Conservation (phyloP, 768 basidiomycete species). For the Termitomyces sp. region DNA sequence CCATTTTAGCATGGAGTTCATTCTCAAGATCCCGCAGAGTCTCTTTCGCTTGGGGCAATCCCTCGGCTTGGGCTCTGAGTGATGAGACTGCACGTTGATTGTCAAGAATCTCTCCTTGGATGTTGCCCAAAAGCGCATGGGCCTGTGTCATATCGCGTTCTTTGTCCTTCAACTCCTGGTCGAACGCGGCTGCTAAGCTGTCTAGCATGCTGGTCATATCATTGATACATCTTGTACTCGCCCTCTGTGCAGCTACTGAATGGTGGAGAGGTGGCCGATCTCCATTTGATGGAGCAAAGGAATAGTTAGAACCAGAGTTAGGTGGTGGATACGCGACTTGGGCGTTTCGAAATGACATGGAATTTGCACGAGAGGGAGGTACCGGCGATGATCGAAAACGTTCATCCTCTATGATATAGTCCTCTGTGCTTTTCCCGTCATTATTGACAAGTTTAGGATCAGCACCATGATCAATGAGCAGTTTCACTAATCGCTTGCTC, state of each 20-base stretch:
- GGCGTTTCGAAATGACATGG: conserved; percentile 71
- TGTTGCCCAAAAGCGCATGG: conserved; percentile 76
- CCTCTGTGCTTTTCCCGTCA: conserved; percentile 96
- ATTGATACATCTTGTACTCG: conserved; percentile 78
- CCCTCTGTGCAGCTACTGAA: conserved; percentile 79
- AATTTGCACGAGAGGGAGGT: conserved; percentile 57
- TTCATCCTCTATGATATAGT: conserved; percentile 98
- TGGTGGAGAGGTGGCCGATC: conserved; percentile 76
- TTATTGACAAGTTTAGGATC: conserved; percentile 92
- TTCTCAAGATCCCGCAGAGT: conserved; percentile 56
- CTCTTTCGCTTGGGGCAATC: conserved; percentile 54
- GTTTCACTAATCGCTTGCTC: conserved; percentile 91
- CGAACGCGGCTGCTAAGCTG: conserved; percentile 82
- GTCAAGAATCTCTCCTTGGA: conserved; percentile 87
- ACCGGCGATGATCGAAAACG: conserved; percentile 90
- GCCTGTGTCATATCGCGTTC: conserved; percentile 91
- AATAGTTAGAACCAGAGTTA: conserved; percentile 14
- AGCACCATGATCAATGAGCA: conserved; percentile 93
- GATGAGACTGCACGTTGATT: conserved; percentile 70
- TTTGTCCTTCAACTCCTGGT: conserved; percentile 86
- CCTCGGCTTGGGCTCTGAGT: conserved; percentile 65
- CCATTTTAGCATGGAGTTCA: conserved; percentile 71
- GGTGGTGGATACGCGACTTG: conserved; percentile 51
- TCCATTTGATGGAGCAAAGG: conserved; percentile 45
- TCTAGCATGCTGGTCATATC: conserved; percentile 86